A percentile compares a stretch with the other conserved stretches of the same genome.
phyloP scores from a whole-genome alignment of 2,329 filamentous ascomycete genomes.

The Paecilomyces variotii region DNA sequence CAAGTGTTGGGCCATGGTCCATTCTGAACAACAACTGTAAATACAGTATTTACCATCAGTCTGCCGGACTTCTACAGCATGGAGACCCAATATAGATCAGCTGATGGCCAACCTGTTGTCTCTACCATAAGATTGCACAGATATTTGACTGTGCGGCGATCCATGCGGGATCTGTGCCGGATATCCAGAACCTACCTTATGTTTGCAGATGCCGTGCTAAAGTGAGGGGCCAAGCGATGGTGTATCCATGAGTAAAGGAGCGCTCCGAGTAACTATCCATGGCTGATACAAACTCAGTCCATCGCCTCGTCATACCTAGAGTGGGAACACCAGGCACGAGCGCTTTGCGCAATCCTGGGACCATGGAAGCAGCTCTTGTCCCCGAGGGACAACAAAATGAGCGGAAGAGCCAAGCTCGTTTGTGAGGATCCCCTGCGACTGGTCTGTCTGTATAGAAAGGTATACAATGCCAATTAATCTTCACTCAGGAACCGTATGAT shows the following conservation, averaged over 20 bases:
- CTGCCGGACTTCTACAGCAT: not conserved
- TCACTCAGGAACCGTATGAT: constrained; percentile 27
- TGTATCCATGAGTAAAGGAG: not conserved
- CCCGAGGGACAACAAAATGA: not conserved
- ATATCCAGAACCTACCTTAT: not conserved
- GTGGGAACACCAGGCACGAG: not conserved
- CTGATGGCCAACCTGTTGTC: not conserved
- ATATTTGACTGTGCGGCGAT: not conserved
- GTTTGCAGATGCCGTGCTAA: not conserved
- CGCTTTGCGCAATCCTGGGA: not conserved
- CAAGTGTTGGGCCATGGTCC: not conserved
- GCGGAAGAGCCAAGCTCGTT: too few relatives aligned
- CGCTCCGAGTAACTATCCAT: not conserved
- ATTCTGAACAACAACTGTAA: not conserved
- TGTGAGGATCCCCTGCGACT: not conserved
- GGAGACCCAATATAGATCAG: not conserved
- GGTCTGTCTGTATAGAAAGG: not conserved
- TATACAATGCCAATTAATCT: not conserved
- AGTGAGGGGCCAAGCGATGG: not conserved
- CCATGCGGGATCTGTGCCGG: not conserved
- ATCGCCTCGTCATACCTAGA: not conserved
- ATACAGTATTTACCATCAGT: not conserved
- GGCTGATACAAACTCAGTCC: not conserved
- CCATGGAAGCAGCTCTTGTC: not conserved
- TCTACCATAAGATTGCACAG: not conserved